Evolutionary conservation across 1,284 basidiomycete genomes (phyloP).

Genomic region (Lentinula novae-zelandiae): DNA sequence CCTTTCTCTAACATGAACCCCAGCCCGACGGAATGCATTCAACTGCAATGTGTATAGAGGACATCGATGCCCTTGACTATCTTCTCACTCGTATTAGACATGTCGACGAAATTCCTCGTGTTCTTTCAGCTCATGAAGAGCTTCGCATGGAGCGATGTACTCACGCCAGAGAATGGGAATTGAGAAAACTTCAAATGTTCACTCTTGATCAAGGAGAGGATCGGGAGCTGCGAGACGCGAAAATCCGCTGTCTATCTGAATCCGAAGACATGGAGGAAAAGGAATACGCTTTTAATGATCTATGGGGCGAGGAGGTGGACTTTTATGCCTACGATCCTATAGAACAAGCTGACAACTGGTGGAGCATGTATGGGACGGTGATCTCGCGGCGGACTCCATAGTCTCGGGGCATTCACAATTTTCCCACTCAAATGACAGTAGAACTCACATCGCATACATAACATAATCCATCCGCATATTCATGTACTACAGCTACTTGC

Average conservation of each 20-base stretch:
- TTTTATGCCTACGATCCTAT: slow-evolving; percentile 35
- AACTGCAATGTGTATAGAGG: slow-evolving; percentile 41
- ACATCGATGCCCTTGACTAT: slow-evolving; percentile 47
- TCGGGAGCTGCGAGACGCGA: slow-evolving; percentile 36
- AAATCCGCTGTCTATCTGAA: slow-evolving; percentile 29
- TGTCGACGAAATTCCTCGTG: slow-evolving; percentile 34
- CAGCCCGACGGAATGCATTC: slow-evolving; percentile 39
- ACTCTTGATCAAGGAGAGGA: slow-evolving; percentile 34
- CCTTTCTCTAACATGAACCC: neutral
- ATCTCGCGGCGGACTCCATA: slow-evolving; percentile 22
- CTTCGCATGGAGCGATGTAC: slow-evolving; percentile 41
- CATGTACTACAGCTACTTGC: neutral
- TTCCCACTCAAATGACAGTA: neutral
- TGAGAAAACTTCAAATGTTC: slow-evolving; percentile 37
- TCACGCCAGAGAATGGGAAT: slow-evolving; percentile 32
- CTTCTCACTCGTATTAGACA: slow-evolving; percentile 42
- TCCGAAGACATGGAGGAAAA: slow-evolving; percentile 31
- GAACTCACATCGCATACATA: neutral
- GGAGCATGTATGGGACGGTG: slow-evolving; percentile 39
- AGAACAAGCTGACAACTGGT: slow-evolving; percentile 47
- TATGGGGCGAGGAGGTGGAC: slow-evolving; percentile 38
- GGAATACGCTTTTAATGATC: slow-evolving; percentile 30
- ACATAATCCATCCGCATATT: neutral
- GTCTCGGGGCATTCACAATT: neutral
- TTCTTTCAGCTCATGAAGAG: slow-evolving; percentile 48